Conservation (phyloP, 2,329 filamentous ascomycete genomes). For the Pleochaeta shiraiana region DNA sequence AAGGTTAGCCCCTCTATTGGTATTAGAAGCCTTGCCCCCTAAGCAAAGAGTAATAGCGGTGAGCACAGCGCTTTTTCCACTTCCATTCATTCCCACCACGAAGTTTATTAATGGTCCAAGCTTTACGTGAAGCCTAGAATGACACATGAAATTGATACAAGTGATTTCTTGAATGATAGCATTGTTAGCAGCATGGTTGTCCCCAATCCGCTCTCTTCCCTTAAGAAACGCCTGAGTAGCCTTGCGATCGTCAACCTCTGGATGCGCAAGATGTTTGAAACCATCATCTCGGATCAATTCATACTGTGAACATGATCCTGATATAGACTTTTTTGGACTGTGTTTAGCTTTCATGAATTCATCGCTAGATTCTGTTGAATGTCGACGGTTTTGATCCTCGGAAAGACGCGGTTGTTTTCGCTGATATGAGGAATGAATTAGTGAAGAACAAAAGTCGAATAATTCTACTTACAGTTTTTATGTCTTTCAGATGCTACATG, state of each 20-base stretch:
- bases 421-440: too few species aligned
- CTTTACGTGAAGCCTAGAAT: constrained; percentile 56
- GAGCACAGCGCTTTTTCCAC: constrained; percentile 88
- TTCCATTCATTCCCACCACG: constrained; percentile 93
- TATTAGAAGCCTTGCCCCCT: constrained; percentile 83
- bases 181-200: constrained; percentile 58
- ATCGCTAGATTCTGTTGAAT: constrained; percentile 13
- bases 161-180: constrained; percentile 77
- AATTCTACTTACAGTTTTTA: too few species aligned
- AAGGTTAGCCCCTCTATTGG: constrained; percentile 75
- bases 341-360: constrained; percentile 13
- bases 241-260: constrained; percentile 35
- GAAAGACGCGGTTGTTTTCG: constrained; percentile 23
- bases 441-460: too few species aligned
- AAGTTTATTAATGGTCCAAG: constrained; percentile 96
- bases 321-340: constrained; percentile 14
- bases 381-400: neutral
- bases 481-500: too few species aligned
- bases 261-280: constrained; percentile 33
- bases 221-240: constrained; percentile 39
- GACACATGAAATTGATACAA: constrained; percentile 94
- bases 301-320: constrained; percentile 30
- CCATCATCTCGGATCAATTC: constrained; percentile 36
- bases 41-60: constrained; percentile 86
- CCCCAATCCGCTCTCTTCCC: constrained; percentile 26